Evolutionary conservation across 1,284 basidiomycete genomes (phyloP).

Genomic region (Cryptococcus hybrid): DNA sequence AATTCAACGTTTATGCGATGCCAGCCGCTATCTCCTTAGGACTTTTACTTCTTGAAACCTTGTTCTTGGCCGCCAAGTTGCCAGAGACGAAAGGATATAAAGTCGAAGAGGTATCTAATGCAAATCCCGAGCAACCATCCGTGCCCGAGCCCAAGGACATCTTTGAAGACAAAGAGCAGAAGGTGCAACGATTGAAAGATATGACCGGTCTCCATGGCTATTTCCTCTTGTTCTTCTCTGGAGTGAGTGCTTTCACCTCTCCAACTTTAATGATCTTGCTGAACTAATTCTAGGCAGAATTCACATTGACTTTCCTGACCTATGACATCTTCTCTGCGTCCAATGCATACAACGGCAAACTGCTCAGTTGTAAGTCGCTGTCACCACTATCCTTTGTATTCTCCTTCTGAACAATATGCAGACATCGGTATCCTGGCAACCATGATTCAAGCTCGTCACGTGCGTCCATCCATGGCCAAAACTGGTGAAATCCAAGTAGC

Average conservation of each 20-base stretch:
- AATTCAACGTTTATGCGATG: conserved; percentile 78
- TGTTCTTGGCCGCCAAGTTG: conserved; percentile 65
- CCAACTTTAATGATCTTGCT: background rate
- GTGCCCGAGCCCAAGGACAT: conserved; percentile 27
- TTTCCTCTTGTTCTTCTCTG: conserved; percentile 84
- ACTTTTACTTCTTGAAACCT: conserved; percentile 66
- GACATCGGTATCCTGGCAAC: conserved; percentile 80
- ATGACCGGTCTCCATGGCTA: conserved; percentile 71
- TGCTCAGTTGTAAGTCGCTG: conserved; percentile 60
- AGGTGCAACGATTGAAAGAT: conserved; percentile 29
- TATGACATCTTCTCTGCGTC: conserved; percentile 75
- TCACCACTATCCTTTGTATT: background rate
- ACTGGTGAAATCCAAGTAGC: conserved; percentile 76
- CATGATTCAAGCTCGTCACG: conserved; percentile 84
- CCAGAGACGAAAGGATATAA: conserved; percentile 57
- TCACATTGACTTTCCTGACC: conserved; percentile 85
- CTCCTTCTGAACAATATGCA: conserved; percentile 6
- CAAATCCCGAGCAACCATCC: conserved; percentile 19
- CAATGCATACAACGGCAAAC: conserved; percentile 81
- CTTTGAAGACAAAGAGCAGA: conserved; percentile 16
- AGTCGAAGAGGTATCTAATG: conserved; percentile 19
- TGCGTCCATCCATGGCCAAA: conserved; percentile 59
- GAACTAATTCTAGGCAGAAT: conserved; percentile 63
- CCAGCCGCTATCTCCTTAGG: conserved; percentile 75
- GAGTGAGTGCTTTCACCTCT: conserved; percentile 29